Evolutionary conservation across 164 flowering plant species (phyloP).

Genomic region (Nelumbo lutea): DNA sequence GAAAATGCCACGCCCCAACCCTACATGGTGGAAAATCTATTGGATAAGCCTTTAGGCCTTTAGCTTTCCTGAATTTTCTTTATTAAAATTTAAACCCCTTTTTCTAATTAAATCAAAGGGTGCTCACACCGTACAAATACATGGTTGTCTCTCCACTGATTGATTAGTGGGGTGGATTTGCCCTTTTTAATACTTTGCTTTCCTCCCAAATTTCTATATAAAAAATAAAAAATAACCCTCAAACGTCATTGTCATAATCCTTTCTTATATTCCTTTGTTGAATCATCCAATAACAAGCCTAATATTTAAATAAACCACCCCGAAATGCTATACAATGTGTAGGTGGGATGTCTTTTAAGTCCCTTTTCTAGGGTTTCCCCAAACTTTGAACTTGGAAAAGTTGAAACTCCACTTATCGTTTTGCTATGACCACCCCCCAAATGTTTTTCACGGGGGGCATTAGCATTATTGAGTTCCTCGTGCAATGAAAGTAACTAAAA

Average conservation of each 20-base stretch:
- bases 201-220: too few species aligned
- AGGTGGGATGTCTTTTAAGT: not conserved
- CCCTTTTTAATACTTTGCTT: not conserved
- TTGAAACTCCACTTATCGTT: too few species aligned
- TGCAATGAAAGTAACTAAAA: too few species aligned
- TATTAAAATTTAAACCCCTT: too few species aligned
- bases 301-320: not conserved
- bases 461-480: too few species aligned
- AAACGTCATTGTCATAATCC: not conserved
- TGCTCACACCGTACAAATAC: not conserved
- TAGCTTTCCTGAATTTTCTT: not conserved
- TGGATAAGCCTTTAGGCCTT: not conserved
- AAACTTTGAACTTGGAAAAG: too few species aligned
- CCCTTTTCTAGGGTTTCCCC: too few species aligned
- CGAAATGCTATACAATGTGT: not conserved
- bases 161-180: not conserved
- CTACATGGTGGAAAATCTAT: not conserved
- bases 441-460: too few species aligned
- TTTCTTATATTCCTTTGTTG: not conserved
- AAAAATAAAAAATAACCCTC: not conserved
- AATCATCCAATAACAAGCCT: not conserved
- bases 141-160: slow-evolving; percentile 3
- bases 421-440: too few species aligned
- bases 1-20: not conserved
- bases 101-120: not conserved